Percentiles rank a stretch among this genome's conserved stretches.
phyloP scores from a whole-genome alignment of 208 protist species.

The Leishmania guyanensis region DNA sequence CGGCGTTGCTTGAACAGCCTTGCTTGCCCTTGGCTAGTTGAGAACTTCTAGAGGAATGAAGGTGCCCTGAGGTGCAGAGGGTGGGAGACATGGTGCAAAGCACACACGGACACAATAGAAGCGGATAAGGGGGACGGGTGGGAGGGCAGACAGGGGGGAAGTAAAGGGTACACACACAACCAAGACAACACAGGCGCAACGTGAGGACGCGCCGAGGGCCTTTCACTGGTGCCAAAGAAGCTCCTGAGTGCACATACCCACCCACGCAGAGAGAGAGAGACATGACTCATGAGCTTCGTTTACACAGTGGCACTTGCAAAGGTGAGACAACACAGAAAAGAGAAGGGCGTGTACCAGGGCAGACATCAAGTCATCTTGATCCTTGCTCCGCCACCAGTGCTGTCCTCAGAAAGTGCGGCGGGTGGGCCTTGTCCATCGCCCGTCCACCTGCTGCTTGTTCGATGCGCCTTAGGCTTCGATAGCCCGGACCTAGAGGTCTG shows the following conservation, averaged over 20 bases:
- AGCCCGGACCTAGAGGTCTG: not conserved
- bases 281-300: not conserved
- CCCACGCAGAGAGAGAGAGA: not conserved
- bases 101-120: not conserved
- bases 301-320: not conserved
- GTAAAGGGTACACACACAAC: not conserved
- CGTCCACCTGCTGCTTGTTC: not conserved
- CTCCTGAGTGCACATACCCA: not conserved
- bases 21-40: not conserved
- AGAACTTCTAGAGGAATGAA: not conserved
- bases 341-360: not conserved
- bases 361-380: not conserved
- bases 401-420: not conserved
- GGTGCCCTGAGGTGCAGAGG: not conserved
- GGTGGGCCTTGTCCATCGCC: not conserved
- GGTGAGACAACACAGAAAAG: not conserved
- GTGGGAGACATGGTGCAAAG: not conserved
- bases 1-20: not conserved
- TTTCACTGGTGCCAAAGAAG: not conserved
- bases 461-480: not conserved
- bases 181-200: not conserved
- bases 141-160: not conserved
- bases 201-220: not conserved
- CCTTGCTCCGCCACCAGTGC: not conserved
- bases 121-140: not conserved